Conservation (phyloP, 1,139 yeast genomes). For the Yueomyces sp. region DNA sequence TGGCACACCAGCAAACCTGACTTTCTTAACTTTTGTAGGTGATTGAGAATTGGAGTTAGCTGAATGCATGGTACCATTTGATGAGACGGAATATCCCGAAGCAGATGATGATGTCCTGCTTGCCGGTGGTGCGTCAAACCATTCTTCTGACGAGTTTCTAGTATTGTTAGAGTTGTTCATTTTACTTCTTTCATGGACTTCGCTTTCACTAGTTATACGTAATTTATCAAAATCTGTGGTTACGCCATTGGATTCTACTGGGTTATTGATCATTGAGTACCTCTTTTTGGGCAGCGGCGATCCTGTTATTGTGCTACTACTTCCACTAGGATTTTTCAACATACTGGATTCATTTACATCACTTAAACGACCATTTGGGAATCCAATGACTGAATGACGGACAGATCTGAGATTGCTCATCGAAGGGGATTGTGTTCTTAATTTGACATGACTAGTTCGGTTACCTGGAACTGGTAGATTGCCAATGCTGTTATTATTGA, state of each 20-base stretch:
- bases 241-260: neutral
- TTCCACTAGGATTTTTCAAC: neutral
- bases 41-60: neutral
- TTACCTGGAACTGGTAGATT: too few species aligned
- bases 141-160: neutral
- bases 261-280: neutral
- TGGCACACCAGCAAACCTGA: constrained; percentile 24
- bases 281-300: neutral
- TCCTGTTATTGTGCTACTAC: neutral
- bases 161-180: too few species aligned
- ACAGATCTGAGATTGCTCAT: neutral
- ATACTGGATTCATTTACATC: neutral
- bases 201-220: neutral
- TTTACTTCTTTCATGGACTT: neutral
- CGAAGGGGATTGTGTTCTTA: neutral
- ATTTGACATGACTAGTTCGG: neutral
- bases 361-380: neutral
- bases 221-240: neutral
- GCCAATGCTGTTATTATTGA: neutral
- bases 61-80: neutral
- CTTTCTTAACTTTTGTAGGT: constrained; percentile 13
- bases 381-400: neutral
- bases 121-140: neutral
- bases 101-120: neutral
- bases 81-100: neutral